phyloP scores from a whole-genome alignment of 176 grass and related monocot species.

The Musa acuminata region DNA sequence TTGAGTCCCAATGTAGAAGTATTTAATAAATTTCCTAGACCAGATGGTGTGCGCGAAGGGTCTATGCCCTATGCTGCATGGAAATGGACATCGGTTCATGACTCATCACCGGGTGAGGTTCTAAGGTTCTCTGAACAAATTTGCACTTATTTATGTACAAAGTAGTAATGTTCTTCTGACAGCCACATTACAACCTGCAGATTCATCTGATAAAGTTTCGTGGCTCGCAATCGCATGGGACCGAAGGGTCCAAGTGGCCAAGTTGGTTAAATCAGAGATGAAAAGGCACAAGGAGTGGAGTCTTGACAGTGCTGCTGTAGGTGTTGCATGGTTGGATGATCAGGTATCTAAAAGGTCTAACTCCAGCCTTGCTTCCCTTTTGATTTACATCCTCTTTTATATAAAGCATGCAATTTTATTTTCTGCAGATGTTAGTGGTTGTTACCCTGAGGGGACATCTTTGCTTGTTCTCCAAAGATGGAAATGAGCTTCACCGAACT shows the following conservation, averaged over 20 bases:
- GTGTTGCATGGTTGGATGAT: conserved; percentile 91
- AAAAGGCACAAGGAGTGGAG: conserved; percentile 77
- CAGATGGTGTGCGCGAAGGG: conserved; percentile 84
- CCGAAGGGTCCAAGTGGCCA: conserved; percentile 71
- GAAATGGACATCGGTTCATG: conserved; percentile 51
- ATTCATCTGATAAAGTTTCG: conserved; percentile 55
- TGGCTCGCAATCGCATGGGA: conserved; percentile 96
- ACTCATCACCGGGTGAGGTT: conserved; percentile 47
- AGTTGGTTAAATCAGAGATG: conserved; percentile 84
- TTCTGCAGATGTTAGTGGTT: conserved; percentile 74
- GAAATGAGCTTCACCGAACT: conserved; percentile 79
- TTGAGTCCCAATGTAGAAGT: conserved; percentile 68
- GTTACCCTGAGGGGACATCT: conserved; percentile 87
- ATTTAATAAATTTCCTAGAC: conserved; percentile 82
- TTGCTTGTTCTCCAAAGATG: conserved; percentile 90
- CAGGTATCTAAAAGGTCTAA: conserved; percentile 43
- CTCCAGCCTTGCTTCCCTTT: conserved; percentile 14
- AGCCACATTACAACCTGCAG: conserved; percentile 39
- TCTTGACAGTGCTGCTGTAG: conserved; percentile 70
- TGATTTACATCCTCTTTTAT: conserved; percentile 6
- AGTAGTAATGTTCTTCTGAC: conserved; percentile 22
- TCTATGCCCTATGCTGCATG: conserved; percentile 88
- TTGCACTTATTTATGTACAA: conserved; percentile 1
- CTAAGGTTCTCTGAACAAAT: conserved; percentile 14
- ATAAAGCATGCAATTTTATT: conserved; percentile 21